phyloP scores from a whole-genome alignment of 768 basidiomycete genomes.

The Naganishia randhawae region DNA sequence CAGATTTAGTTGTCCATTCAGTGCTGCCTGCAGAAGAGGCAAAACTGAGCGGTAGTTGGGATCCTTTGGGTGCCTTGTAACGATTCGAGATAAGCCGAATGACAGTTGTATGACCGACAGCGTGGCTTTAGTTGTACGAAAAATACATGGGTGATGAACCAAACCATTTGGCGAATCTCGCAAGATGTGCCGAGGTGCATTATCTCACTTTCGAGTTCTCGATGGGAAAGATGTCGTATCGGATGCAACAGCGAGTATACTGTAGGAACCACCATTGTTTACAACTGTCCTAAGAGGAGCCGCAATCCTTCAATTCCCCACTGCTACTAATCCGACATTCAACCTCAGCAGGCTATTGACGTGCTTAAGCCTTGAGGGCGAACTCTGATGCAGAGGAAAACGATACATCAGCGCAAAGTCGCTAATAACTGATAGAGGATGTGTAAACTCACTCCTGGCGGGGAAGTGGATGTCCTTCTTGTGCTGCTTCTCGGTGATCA shows the following conservation, averaged over 20 bases:
- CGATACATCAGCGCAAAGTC: slow-evolving; percentile 9
- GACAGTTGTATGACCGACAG: slow-evolving; percentile 13
- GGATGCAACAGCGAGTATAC: background rate
- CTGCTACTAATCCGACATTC: slow-evolving; percentile 10
- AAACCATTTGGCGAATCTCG: background rate
- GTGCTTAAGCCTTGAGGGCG: slow-evolving; percentile 73
- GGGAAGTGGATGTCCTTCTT: slow-evolving; percentile 97
- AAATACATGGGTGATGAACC: background rate
- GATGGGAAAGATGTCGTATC: slow-evolving; percentile 16
- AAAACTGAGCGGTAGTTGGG: slow-evolving; percentile 19
- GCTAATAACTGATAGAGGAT: background rate
- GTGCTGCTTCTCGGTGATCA: slow-evolving; percentile 84
- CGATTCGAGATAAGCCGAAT: background rate
- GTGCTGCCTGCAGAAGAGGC: background rate
- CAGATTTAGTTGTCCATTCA: background rate
- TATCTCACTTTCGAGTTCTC: background rate
- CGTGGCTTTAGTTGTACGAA: background rate
- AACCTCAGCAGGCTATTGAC: slow-evolving; percentile 18
- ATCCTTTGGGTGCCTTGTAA: slow-evolving; percentile 25
- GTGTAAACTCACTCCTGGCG: slow-evolving; percentile 56
- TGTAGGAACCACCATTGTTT: slow-evolving; percentile 21
- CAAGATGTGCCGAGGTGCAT: background rate
- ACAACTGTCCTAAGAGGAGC: slow-evolving; percentile 18
- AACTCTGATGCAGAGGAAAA: slow-evolving; percentile 56
- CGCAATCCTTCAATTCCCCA: slow-evolving; percentile 11